Evolutionary conservation across 139 green algal species (phyloP), one percentile per base, ranked within the genome.

Genomic region (Spirogloea muscicola): DNA sequence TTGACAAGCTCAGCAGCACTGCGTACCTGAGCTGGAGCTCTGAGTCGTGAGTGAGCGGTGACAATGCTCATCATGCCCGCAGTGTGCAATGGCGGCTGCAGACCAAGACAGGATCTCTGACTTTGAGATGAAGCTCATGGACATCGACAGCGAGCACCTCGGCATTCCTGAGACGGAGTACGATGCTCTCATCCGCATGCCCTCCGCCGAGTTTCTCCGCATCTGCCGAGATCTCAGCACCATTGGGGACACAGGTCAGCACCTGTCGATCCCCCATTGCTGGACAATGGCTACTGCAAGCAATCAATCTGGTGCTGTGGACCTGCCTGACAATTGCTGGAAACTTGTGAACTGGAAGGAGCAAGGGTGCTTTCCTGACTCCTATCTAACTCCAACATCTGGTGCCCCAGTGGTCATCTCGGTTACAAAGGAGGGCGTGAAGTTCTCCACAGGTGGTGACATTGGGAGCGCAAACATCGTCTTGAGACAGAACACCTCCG

Each of bases 121-220:
- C 76, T 98, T 99, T 81, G 92, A 99, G 74, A 79, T 99, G 3
- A 97, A 97, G 86, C 87, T 98, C 6, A 98, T 99, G 95, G 92
- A 96, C 67, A 99, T 99, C 58, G 94, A 98, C 84, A 92, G 83
- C 62, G 95, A 99, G 85, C 92, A 98, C 80, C 80, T 99, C 55
- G 91, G 92, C 66, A 97, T 99, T 66, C 95, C 93, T 1, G 93
- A 98, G 70, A 94, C 58, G 36, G 76, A 83, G 38, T 83, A 83
- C 70, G 80, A 84, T 29, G 93, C 94, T 9, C 91, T 88, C 21
- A 85, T 97, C 16, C 89, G 81, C 55, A 92, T 98, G 89, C 91
- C 95, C 9, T 82, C 91, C 2, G 39, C 65, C 1, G 94, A 99
- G 79, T 98, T 97, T 81, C 82, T 91, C 76, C 87, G 94, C 41